Evolutionary conservation across 495 filamentous ascomycete species (phyloP), one percentile per base, ranked within the genome.

Genomic region (Alectoria sarmentosa): DNA sequence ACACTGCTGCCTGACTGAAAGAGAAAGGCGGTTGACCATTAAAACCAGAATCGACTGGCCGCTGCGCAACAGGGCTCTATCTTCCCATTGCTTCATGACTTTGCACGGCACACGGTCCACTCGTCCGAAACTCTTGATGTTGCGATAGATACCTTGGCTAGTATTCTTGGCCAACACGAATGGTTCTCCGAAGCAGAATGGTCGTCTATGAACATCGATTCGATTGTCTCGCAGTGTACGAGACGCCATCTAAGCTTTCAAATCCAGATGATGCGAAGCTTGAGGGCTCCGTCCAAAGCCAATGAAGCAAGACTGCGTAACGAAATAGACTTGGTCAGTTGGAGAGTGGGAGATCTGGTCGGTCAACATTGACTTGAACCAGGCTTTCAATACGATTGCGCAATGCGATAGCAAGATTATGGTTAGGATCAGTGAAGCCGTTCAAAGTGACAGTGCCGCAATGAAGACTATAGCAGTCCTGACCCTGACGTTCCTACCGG

Each of bases 91-190:
- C 66, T 82, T 17, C 79, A 83, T 70, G 78, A 83, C 48, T 73
- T 78, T 60, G 73, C 75, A n/a, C 75, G 80, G 17, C 80, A 82
- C 62, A 74, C 73, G 10, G 76, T 78, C 34, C 78, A 83, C 64
- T 72, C 75, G 28, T 74, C 73, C 5, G 79, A 82, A 58, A 78
- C 75, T 1, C 73, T 82, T 15, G 73, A 77, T 23, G 71, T 80
- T 8, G 75, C 76, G 2, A 61, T 69, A 7, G 65, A 75, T 56
- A 77, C 73, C 4, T 60, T 80, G 41, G 54, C 73, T 17, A 70
- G 66, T 58, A 75, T 81, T 8, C 58, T 75, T 28, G 4, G 58
- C 11, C 73, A 78, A 14, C 73, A 78, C 41, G 58, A 66, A 48
- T 49, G 48, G 26, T 66, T 44, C 63, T 65, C 30, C 39, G 38